Base-by-base conservation (phyloP, 352 stramenopile species). In the Discostella stelligera region DNA sequence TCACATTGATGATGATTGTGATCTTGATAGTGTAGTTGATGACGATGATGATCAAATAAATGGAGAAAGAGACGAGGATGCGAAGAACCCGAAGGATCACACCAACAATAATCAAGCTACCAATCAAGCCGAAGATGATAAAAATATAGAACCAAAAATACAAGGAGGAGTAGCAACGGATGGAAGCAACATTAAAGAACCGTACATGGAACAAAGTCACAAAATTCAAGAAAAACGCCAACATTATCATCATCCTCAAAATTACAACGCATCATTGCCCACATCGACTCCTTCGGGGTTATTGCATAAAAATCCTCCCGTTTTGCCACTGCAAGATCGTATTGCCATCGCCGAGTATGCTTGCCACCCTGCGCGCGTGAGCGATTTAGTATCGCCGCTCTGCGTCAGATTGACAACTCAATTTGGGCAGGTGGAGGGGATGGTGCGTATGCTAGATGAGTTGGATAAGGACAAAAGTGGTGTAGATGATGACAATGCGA, bases 311-410 rank as follows among this genome's bases (percentile, higher is more conserved):
- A 74, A 84, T 10, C 80, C 83, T 53, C 23, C 72, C n/a, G 21
- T 55, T 13, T 59, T 93, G 44, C 84, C 86, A 4, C 67, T 93
- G 16, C 76, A 80, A 59, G 88, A 93, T 79, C 69, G 86, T 46
- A 79, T 93, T 20, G 71, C 83, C 0, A 91, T 93, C 71, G 86
- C 86, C 16, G 73, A 89, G 23, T 87, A 89, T 62, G 83, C 88
- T 49, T 93, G 86, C 68, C 52, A 79, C 52, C 86, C 88, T 44
- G 50, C 55, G 63, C 67, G 86, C 23, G 86, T 92, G 1, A 74
- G 84, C 66, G 74, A 80, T 16, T 66, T 93, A n/a, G 64, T 88
- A 23, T 81, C 82, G 25, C 86, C 86, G 0, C 83, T 93, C n/a
- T 92, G 86, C 75, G 82, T 73, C 20, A 83, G 88, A 74, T 60